Base-by-base conservation (phyloP, 257 asterid species). In the Penstemon newberryi region DNA sequence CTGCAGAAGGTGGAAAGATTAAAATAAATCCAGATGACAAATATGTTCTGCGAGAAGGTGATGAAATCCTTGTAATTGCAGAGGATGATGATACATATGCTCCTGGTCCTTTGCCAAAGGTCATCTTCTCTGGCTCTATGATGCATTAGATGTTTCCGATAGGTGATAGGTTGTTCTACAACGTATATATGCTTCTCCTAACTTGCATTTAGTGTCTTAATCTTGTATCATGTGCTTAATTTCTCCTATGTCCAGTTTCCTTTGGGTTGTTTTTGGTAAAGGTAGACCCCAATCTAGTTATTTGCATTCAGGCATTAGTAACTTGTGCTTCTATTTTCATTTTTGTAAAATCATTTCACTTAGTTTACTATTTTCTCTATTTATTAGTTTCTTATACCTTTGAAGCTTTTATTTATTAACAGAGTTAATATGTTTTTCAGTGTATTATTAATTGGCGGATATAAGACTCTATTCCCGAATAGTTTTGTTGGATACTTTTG, bases 61-160 rank as follows among this genome's bases (percentile, higher is more conserved):
- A 92, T 73, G 97, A 90, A 79, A 75, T 92, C 77, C 96, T 92
- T 76, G 97, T 92, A 74, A 90, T 92, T 78, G 98, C 98, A 36
- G 98, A 92, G 82, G 98, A 92, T 74, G 98, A 92, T 78, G 98
- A 92, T 85, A 92, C 98, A 53, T 92, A 92, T 80, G 85, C 91
- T 70, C 98, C 98, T 39, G 85, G 87, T 71, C 85, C 96, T 78
- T 62, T 88, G 65, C 90, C 95, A n/a, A 79, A 90, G 97, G 96
- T 92, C 73, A 64, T 70, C 59, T 44, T 67, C 83, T 67, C 56
- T 74, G 68, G 58, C 56, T 57, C 49, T 50, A 58, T 60, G 78
- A 75, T 70, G 51, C 76, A 39, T 56, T 63, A 19, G 39, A 50
- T 56, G 38, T 15, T 73, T 72, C 13, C 33, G 33, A 25, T 25